Base-by-base conservation (phyloP, 108 stramenopile genomes). In the Schizochytrium sp. region DNA sequence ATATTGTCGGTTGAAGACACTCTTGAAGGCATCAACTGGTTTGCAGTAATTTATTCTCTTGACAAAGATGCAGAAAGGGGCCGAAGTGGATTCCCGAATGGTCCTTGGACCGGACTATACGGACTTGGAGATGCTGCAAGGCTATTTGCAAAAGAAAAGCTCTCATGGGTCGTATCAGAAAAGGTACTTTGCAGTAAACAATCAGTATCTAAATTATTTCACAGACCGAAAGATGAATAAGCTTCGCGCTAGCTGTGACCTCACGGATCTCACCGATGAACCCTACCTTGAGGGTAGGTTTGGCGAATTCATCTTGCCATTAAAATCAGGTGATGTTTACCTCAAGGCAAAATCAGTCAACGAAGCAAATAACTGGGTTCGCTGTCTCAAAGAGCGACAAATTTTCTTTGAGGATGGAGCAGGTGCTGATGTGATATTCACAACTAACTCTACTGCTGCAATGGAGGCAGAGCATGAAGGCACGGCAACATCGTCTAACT, bases 171-270 rank as follows among this genome's bases (percentile, higher is more conserved):
- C 76, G 5, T 83, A 53, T 47, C 76, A 83, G 76, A 83, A 83
- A 53, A 17, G 76, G n/a, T 83, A 83, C 3, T 83, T 83, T 83
- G 38, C 28, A 10, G 76, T 83, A 10, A 83, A 83, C 76, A 83
- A 83, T 40, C 76, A 83, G 76, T 83, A 83, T 53, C 40, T 83
- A 2, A 83, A 83, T 40, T 83, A 83, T 40, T 83, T 83, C 40
- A n/a, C 40, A 53, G 47, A 49, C 50, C 47, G 76, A n/a, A 83
- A 83, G 28, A 83, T 83, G 76, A 17, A 83, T 38, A 55, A 83
- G 76, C 76, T 83, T 56, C 76, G 76, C 0, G 76, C 76, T 47
- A 83, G 76, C 76, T 83, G 76, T 4, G 76, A 83, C 53, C 47
- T 83, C 15, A 83, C 76, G 10, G 76, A 83, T 10, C 47, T 83